Base-by-base conservation (phyloP, 75 land plant species). In the Pseudotsuga menziesii region DNA sequence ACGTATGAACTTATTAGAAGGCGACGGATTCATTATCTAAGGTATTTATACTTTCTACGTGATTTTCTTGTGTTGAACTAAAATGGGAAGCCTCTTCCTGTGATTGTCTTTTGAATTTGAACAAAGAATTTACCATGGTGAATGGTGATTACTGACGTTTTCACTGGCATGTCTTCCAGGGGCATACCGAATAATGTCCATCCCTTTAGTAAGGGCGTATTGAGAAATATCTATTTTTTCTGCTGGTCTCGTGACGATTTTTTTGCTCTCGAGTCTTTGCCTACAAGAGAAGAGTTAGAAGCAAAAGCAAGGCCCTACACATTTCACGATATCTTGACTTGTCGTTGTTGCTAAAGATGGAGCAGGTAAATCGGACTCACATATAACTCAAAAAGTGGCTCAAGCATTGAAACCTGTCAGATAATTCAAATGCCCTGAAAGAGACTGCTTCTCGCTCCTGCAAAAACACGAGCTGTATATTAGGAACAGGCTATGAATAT, bases 1-100 rank as follows among this genome's bases (percentile, higher is more conserved):
- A 97, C 98, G 2, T 95, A 94, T 84, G 99, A 97, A 81, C 85
- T 92, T 70, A 91, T 93, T 4, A 92, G 99, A 67, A 87, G 95
- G 60, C 77, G 89, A 15, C 91, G 99, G 36, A 95, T 97, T 67
- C 78, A 72, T 17, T 95, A 97, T 67, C 72, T 97, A 29, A 89
- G 98, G 98, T 96, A 78, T 61, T 14, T 19, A 48, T n/a, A 52
- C 26, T 25, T 20, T 48, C 8, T 35, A 57, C 13, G 9, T 32
- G 63, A 3, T 7, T 19, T n/a, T 29, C 23, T 17, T 23, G 22
- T 23, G 19, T 22, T 39, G 3, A 4, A 16, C 15, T 39, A 5
- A 2, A 76, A 56, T 35, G 72, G 5, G 36, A 56, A 32, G 16
- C 0, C 17, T 64, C 20, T 5, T 64, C 23, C n/a, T 2, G 15